Base-by-base conservation (phyloP, 305 asterid species). In the Petunia hybrid region DNA sequence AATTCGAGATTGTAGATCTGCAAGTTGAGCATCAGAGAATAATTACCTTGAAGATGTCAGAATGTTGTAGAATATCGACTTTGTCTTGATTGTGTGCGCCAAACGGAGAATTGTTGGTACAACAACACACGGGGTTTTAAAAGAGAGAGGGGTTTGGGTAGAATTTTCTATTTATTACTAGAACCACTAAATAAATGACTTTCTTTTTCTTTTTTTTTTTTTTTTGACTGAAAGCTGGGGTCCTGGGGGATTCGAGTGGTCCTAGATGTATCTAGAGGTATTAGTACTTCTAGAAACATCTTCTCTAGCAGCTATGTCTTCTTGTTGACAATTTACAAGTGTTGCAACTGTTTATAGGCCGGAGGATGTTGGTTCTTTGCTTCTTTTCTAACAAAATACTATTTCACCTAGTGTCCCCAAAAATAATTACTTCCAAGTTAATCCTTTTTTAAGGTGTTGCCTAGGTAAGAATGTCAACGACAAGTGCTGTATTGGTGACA, bases 281-380 rank as follows among this genome's bases (percentile, higher is more conserved):
- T 2, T 48, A 48, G 10, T 13, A 2, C 78, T 73, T 73, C 78
- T 73, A 73, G 78, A 73, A 73, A 73, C 14, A 73, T 73, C 43
- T 51, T 6, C 13, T 10, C 7, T 22, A 35, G 1, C 78, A 48
- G 22, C 7, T 69, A 69, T 56, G 76, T 69, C n/a, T 16, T 69
- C 40, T 16, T 69, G 40, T 43, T 68, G 55, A 40, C 75, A 67
- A 67, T 43, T 68, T 39, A 1, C 16, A n/a, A 4, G 6, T 64
- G 53, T 68, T 0, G n/a, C 13, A 67, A 40, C 36, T 41, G n/a
- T 31, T 39, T 43, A 69, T 69, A 57, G 76, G 76, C 76, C 76
- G 22, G 0, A 2, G 14, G 6, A 12, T 57, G 35, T 57, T n/a
- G 3, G 36, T 2, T 57, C 63, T 4, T 7, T 7, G 57, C 4